Conservation (phyloP, 2,329 filamentous ascomycete genomes). For the Tolypocladium ovalisporum region DNA sequence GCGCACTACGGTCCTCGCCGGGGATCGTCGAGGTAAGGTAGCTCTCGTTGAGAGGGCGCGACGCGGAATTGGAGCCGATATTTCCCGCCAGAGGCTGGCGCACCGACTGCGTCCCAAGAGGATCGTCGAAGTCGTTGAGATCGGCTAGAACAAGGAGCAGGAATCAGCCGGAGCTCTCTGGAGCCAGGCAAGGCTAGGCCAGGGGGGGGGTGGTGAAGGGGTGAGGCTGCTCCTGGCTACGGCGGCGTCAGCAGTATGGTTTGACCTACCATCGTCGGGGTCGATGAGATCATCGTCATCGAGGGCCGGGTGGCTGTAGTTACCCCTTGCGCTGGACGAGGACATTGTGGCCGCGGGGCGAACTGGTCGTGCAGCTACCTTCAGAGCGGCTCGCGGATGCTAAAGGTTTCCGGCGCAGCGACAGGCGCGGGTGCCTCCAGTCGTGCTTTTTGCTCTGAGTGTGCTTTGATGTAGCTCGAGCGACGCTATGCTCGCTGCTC, state of each 20-base stretch:
- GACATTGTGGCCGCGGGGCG: constrained; percentile 25
- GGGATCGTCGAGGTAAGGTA: constrained; percentile 84
- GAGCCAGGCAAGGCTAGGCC: background rate
- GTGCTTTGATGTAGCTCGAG: background rate
- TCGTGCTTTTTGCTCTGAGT: background rate
- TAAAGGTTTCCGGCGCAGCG: background rate
- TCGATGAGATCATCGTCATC: constrained; percentile 66
- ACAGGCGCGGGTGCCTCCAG: background rate
- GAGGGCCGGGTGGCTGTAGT: constrained; percentile 50
- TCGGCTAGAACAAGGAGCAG: constrained; percentile 44
- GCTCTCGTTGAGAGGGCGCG: constrained; percentile 53
- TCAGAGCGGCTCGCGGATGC: background rate
- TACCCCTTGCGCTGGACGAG: constrained; percentile 36
- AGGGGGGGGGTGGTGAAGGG: background rate
- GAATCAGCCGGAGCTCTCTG: background rate
- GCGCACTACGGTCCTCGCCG: constrained; percentile 83
- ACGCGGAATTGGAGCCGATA: constrained; percentile 55
- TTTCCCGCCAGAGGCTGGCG: constrained; percentile 75
- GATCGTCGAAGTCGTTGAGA: constrained; percentile 88
- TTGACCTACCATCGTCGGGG: constrained; percentile 58
- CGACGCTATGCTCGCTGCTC: background rate
- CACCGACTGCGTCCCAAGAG: constrained; percentile 57
- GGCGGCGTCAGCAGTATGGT: background rate
- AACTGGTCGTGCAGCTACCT: background rate
- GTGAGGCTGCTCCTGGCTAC: background rate